A percentile compares a stretch with the other conserved stretches of the same genome.
phyloP scores from a whole-genome alignment of 345 rosid species.

The Salix arbutifolia region DNA sequence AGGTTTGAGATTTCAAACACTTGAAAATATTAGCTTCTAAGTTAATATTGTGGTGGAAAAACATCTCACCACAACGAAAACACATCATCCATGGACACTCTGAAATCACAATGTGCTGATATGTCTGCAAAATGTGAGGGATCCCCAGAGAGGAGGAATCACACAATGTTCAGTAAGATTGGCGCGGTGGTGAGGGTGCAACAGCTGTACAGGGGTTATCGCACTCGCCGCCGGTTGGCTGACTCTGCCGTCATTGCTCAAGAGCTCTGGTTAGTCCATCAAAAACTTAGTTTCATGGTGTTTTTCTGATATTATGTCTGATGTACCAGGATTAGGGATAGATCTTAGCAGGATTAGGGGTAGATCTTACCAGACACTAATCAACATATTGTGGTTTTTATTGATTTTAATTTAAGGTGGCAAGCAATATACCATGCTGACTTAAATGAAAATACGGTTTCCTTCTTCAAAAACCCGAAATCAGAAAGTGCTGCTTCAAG shows the following conservation, averaged over 20 bases:
- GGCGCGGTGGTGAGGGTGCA: slow-evolving; percentile 72
- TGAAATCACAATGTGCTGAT: too few species aligned
- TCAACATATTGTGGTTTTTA: too few species aligned
- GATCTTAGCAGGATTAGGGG: background rate
- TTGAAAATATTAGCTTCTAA: too few species aligned
- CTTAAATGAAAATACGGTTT: slow-evolving; percentile 67
- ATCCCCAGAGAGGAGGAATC: slow-evolving; percentile 7
- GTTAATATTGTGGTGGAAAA: too few species aligned
- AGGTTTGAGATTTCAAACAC: too few species aligned
- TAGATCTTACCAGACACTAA: background rate
- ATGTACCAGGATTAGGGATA: too few species aligned
- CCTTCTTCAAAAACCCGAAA: slow-evolving; percentile 52
- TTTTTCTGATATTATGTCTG: background rate
- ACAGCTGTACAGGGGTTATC: slow-evolving; percentile 82
- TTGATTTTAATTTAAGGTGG: slow-evolving; percentile 53
- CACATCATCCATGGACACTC: too few species aligned
- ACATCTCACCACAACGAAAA: too few species aligned
- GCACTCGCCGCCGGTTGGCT: slow-evolving; percentile 83
- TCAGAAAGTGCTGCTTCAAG: slow-evolving; percentile 70
- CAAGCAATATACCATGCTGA: slow-evolving; percentile 72
- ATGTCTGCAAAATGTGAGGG: background rate
- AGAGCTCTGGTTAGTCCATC: slow-evolving; percentile 59
- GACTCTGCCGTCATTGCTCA: slow-evolving; percentile 85
- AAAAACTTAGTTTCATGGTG: background rate
- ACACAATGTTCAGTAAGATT: background rate